Evolutionary conservation across 352 stramenopile genomes (phyloP).

Genomic region (Globisporangium paddicum): DNA sequence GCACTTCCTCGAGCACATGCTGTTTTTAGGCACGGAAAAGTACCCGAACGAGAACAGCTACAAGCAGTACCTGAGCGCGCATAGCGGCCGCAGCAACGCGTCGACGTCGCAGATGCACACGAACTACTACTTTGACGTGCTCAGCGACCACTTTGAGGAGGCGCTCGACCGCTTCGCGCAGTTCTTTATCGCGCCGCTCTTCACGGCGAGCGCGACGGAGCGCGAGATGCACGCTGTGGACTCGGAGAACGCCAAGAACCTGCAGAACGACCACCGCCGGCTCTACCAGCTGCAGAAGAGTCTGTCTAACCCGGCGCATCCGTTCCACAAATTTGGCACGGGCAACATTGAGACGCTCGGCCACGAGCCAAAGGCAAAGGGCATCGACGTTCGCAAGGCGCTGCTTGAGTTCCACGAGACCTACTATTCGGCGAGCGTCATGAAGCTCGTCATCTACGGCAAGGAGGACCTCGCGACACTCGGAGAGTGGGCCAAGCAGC

Average conservation of each 20-base stretch:
- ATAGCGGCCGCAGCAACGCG: constrained; percentile 94
- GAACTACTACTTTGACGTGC: constrained; percentile 97
- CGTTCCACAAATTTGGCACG: constrained; percentile 90
- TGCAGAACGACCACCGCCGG: constrained; percentile 90
- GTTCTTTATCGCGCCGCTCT: constrained; percentile 97
- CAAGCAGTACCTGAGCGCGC: constrained; percentile 88
- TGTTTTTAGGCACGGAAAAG: constrained; percentile 95
- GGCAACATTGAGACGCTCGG: constrained; percentile 84
- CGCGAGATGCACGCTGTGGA: constrained; percentile 96
- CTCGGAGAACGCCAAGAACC: constrained; percentile 95
- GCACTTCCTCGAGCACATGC: constrained; percentile 96
- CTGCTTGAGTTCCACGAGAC: constrained; percentile 84
- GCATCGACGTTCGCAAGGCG: constrained; percentile 58
- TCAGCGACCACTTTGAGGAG: constrained; percentile 65
- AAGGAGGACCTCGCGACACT: constrained; percentile 87
- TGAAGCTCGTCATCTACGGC: constrained; percentile 70
- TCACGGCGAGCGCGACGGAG: constrained; percentile 87
- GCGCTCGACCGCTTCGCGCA: constrained; percentile 95
- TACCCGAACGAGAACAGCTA: constrained; percentile 96
- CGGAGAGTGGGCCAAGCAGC: constrained; percentile 52
- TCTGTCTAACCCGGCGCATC: constrained; percentile 63
- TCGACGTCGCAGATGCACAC: constrained; percentile 96
- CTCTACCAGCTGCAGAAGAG: constrained; percentile 84
- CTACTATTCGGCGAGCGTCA: constrained; percentile 59
- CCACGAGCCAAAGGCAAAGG: constrained; percentile 26